Percentiles rank a stretch among this genome's conserved stretches.
phyloP scores from a whole-genome alignment of 805 yeast species.

The Saccharomycopsis babjevae region DNA sequence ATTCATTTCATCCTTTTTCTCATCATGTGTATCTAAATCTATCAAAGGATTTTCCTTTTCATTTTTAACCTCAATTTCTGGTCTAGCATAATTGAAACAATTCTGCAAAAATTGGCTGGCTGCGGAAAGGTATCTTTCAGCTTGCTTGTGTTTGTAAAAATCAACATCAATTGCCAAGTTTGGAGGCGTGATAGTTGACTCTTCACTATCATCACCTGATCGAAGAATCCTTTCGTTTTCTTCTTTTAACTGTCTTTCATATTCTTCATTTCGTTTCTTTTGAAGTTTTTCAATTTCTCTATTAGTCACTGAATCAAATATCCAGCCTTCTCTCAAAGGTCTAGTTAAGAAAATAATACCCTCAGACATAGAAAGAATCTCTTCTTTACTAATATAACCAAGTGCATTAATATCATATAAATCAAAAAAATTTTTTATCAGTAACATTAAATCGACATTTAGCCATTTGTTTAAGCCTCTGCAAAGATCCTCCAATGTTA shows the following conservation, averaged over 20 bases:
- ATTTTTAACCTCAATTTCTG: conserved; percentile 26
- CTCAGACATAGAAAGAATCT: conserved; percentile 76
- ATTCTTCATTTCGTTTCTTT: conserved; percentile 48
- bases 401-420: conserved; percentile 54
- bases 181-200: conserved; percentile 41
- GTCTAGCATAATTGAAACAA: conserved; percentile 83
- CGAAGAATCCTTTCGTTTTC: conserved; percentile 18
- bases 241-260: conserved; percentile 26
- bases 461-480: conserved; percentile 61
- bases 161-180: conserved; percentile 56
- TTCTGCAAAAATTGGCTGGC: conserved; percentile 80
- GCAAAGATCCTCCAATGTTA: conserved; percentile 61
- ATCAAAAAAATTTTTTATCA: conserved; percentile 68
- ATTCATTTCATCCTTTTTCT: neutral
- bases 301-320: conserved; percentile 56
- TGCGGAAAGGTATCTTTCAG: conserved; percentile 76
- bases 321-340: conserved; percentile 71
- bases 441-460: conserved; percentile 66
- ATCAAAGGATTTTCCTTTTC: neutral
- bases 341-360: conserved; percentile 73
- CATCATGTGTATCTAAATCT: neutral
- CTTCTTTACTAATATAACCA: conserved; percentile 64
- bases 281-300: conserved; percentile 53
- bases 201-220: conserved; percentile 22
- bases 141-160: conserved; percentile 49